A percentile compares a stretch with the other conserved stretches of the same genome.
Evolutionary conservation across 306 rosid species (phyloP).

Genomic region (Adenanthera pavonina): DNA sequence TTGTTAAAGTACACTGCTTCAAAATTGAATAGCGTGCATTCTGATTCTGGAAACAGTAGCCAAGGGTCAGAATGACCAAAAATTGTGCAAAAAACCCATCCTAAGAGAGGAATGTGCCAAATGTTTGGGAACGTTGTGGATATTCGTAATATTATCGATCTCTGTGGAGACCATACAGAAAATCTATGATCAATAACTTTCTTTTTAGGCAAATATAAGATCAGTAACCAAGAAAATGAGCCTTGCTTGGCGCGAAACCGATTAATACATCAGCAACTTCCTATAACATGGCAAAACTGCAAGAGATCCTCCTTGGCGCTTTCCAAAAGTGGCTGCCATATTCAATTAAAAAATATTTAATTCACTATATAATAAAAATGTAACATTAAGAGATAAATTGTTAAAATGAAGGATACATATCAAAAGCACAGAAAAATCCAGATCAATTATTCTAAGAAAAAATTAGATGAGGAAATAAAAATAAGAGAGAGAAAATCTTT

Average conservation of each 20-base stretch:
- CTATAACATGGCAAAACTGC: conserved; percentile 98
- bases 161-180: conserved; percentile 43
- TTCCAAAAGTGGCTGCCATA: conserved; percentile 84
- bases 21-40: not conserved
- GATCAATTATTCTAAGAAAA: not conserved
- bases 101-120: conserved; percentile 97
- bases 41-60: not conserved
- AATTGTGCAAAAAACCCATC: conserved; percentile 56
- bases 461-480: too few species aligned
- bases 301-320: conserved; percentile 90
- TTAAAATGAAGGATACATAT: conserved; percentile 31
- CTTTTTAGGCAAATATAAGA: conserved; percentile 12
- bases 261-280: conserved; percentile 57
- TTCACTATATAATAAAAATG: conserved; percentile 36
- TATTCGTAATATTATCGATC: conserved; percentile 85
- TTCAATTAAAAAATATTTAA: conserved; percentile 37
- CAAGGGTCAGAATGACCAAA: conserved; percentile 32
- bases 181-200: conserved; percentile 37
- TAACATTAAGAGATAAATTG: conserved; percentile 22
- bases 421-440: conserved; percentile 18
- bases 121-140: conserved; percentile 97
- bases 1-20: not conserved
- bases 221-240: conserved; percentile 37
- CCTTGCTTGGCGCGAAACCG: conserved; percentile 37
- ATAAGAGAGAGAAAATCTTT: too few species aligned